phyloP scores from a whole-genome alignment of 2,329 filamentous ascomycete genomes.

The Neofusicoccum umdonicola region DNA sequence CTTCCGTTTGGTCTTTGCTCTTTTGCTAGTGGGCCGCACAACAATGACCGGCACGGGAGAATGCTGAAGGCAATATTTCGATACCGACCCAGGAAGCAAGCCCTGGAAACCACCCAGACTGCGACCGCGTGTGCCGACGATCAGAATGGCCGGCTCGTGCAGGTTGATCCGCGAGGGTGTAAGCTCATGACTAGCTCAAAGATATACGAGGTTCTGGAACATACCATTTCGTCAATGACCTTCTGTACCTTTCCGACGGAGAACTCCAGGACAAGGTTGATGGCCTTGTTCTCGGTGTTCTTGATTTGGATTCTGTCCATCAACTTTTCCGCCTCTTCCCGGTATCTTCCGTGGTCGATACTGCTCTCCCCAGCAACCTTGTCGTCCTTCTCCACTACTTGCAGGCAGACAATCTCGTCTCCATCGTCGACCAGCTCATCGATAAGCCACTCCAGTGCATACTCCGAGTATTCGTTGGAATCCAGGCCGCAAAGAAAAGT shows the following conservation, averaged over 20 bases:
- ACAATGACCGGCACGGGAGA: constrained; percentile 92
- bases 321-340: constrained; percentile 70
- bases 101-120: constrained; percentile 84
- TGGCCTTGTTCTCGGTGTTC: constrained; percentile 78
- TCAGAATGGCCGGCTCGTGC: constrained; percentile 85
- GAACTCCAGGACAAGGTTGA: constrained; percentile 83
- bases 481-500: constrained; percentile 91
- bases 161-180: constrained; percentile 68
- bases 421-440: constrained; percentile 91
- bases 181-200: constrained; percentile 16
- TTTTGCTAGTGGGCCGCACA: constrained; percentile 81
- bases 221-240: constrained; percentile 85
- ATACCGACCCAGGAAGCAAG: constrained; percentile 82
- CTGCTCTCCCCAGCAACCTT: constrained; percentile 62
- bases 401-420: constrained; percentile 86
- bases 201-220: constrained; percentile 31
- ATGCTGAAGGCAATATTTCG: constrained; percentile 92
- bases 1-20: constrained; percentile 86
- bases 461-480: constrained; percentile 87
- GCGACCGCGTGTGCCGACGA: constrained; percentile 83
- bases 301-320: constrained; percentile 75
- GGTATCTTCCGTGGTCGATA: constrained; percentile 68
- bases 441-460: constrained; percentile 87
- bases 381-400: constrained; percentile 80
- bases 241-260: constrained; percentile 85